Evolutionary conservation across 768 basidiomycete species (phyloP), one percentile per base, ranked within the genome.

Genomic region (Russula emetica): DNA sequence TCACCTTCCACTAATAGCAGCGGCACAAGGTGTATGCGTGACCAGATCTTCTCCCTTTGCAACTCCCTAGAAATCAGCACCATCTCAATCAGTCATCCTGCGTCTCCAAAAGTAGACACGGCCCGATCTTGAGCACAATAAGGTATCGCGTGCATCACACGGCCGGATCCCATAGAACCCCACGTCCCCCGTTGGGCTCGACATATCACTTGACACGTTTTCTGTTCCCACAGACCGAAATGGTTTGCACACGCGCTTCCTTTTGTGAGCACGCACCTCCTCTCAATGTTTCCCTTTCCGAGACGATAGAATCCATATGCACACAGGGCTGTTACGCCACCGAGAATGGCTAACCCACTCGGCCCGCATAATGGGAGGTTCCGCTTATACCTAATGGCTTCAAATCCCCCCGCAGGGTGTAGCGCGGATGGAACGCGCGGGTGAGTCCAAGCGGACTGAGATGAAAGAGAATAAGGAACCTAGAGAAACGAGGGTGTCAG

Each of bases 1-100:
- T 99, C 96, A 5, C 87, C 87, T 74, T 99, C 96, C 44, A 97
- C 96, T 69, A 95, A 80, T 52, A 99, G 81, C 62, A 98, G 74
- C 11, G 96, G 97, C 36, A 94, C 87, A 38, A 97, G 83, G 78
- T 98, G 87, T 72, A 99, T 94, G 67, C 96, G 85, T 63, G 94
- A 91, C 96, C 96, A 98, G 40, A 86, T 85, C 76, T 90, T 88
- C 79, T 99, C 96, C 67, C 96, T 83, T 74, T 89, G 80, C 47
- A 98, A 81, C 78, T 99, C 96, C 76, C 96, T 98, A 79, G 28
- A 61, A 55, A 20, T 28, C 24, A 36, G 20, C 38, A 6, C 45
- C 45, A 45, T 42, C 58, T 63, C 36, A 61, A 63, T 65, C 55
- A 68, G 64, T 66, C 57, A 34, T 59, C 61, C 36, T 36, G 62